Percentiles rank a stretch among this genome's conserved stretches.
phyloP scores from a whole-genome alignment of 2,329 filamentous ascomycete species.

The Septoria linicola region DNA sequence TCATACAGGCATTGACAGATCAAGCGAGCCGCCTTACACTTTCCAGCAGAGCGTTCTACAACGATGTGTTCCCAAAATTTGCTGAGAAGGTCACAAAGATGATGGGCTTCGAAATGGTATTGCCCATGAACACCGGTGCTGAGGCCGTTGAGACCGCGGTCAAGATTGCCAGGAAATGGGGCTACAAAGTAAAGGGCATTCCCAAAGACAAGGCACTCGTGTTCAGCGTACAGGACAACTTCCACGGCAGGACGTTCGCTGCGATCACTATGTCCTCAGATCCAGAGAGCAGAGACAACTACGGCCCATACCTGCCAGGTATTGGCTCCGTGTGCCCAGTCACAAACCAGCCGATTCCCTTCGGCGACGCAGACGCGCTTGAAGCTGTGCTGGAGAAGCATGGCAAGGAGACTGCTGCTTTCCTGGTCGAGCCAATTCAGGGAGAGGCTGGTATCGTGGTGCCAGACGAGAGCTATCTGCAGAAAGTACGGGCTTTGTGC shows the following conservation, averaged over 20 bases:
- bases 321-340: constrained; percentile 75
- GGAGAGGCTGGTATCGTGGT: constrained; percentile 97
- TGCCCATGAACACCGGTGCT: constrained; percentile 97
- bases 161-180: constrained; percentile 97
- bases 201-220: constrained; percentile 79
- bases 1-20: constrained; percentile 84
- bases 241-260: constrained; percentile 95
- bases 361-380: constrained; percentile 80
- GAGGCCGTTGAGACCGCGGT: constrained; percentile 95
- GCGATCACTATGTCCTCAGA: constrained; percentile 95
- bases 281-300: constrained; percentile 93
- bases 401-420: constrained; percentile 82
- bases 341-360: constrained; percentile 75
- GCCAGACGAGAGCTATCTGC: constrained; percentile 83
- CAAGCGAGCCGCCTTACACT: constrained; percentile 88
- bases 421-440: constrained; percentile 95
- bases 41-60: constrained; percentile 94
- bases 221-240: constrained; percentile 85
- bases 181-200: constrained; percentile 93
- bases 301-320: constrained; percentile 90
- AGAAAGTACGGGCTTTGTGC: constrained; percentile 77
- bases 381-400: constrained; percentile 76
- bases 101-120: constrained; percentile 95
- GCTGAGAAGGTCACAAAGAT: constrained; percentile 85
- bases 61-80: constrained; percentile 95